Evolutionary conservation across 345 rosid species (phyloP).

Genomic region (Camelina hispida): DNA sequence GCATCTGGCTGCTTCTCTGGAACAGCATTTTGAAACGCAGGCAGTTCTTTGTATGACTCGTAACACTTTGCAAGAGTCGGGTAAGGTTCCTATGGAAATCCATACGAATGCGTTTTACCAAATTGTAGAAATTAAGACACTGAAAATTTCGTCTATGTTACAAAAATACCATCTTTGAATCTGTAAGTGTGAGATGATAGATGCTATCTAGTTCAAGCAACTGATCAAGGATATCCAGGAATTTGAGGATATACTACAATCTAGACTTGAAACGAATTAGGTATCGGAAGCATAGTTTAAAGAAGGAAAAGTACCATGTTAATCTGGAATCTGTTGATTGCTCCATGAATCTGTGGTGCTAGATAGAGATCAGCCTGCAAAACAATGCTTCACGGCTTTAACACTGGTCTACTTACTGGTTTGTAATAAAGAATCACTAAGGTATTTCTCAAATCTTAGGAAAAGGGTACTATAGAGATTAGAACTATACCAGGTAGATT

Average conservation of each 20-base stretch:
- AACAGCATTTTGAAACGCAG: slow-evolving; percentile 48
- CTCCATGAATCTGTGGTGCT: slow-evolving; percentile 69
- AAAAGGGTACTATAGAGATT: slow-evolving; percentile 23
- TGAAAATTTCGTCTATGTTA: too few species aligned
- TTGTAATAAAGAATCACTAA: neutral
- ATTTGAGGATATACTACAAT: neutral
- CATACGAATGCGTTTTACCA: neutral
- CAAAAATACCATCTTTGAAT: neutral
- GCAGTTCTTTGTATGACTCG: slow-evolving; percentile 57
- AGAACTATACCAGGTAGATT: slow-evolving; percentile 65
- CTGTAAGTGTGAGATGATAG: too few species aligned
- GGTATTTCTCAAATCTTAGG: too few species aligned
- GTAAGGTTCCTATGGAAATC: slow-evolving; percentile 51
- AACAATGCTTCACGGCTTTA: slow-evolving; percentile 6
- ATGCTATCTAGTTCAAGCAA: neutral
- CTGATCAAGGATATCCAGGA: neutral
- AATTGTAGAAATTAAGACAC: slow-evolving; percentile 10
- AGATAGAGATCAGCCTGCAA: slow-evolving; percentile 86
- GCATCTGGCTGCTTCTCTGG: slow-evolving; percentile 53
- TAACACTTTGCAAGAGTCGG: slow-evolving; percentile 64
- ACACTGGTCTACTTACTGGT: neutral
- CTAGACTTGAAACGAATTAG: neutral
- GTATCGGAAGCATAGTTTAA: neutral
- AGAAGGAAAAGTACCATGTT: slow-evolving; percentile 62
- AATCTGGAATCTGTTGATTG: slow-evolving; percentile 57